Conservation (phyloP, 495 filamentous ascomycete species). For the Annulohypoxylon bovei region DNA sequence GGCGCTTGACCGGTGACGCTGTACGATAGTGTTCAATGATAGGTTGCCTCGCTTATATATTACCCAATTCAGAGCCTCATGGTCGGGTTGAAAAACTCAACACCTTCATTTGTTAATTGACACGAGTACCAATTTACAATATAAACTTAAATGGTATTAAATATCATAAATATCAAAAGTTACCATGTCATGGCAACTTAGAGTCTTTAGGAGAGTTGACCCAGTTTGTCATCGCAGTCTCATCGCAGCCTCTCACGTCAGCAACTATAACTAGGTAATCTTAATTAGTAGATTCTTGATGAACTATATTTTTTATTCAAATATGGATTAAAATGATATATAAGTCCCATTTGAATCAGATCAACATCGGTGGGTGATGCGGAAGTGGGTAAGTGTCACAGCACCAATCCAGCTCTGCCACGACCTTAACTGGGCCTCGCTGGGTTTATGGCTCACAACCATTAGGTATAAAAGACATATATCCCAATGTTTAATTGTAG, state of each 20-base stretch:
- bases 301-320: background rate
- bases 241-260: background rate
- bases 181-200: background rate
- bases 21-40: background rate
- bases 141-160: no score
- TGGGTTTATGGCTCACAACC: background rate
- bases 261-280: background rate
- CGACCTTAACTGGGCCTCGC: background rate
- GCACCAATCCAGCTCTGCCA: conserved; percentile 13
- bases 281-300: background rate
- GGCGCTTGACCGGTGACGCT: background rate
- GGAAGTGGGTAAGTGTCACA: background rate
- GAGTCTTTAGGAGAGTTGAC: background rate
- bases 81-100: background rate
- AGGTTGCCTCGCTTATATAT: background rate
- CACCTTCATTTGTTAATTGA: background rate
- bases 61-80: background rate
- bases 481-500: background rate
- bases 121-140: no score
- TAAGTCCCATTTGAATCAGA: background rate
- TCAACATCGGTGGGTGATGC: background rate
- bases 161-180: background rate
- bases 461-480: background rate
- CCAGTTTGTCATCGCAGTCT: background rate
- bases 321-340: background rate